Evolutionary conservation across 2,329 filamentous ascomycete species (phyloP), one percentile per base, ranked within the genome.

Genomic region (Fusarium drepaniforme): DNA sequence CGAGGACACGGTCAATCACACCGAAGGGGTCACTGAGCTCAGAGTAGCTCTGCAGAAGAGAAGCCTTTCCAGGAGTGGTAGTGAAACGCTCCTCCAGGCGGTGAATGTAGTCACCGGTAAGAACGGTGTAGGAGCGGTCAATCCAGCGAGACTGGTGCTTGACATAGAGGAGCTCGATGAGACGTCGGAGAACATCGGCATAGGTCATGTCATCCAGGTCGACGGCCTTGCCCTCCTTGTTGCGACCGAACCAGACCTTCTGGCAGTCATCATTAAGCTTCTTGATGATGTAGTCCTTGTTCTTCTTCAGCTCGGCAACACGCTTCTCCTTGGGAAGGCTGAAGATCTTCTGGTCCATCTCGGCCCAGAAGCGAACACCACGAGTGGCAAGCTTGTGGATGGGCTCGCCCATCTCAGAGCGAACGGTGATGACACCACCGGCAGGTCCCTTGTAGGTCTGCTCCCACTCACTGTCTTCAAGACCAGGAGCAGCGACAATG

Each of bases 261-360:
- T 98, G 95, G 88, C 96, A 98, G 83, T 98, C 95, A 75, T 96
- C 95, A 80, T 98, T 98, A 78, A 98, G 91, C 84, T 96, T 97
- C 88, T 96, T 93, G 86, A 98, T 98, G 83, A 98, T 97, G 85
- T 97, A 93, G 59, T 94, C 92, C 63, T 94, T 93, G 81, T 94
- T 93, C 86, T 97, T 97, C 87, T 95, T 94, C 49, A 98, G 89
- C 85, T 97, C 95, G 3, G 93, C 89, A 25, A 98, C 88, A 49
- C 95, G 93, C 88, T 98, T 98, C 81, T 96, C 95, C 87, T 97
- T 98, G 84, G 98, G 96, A 59, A 99, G 87, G 81, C 92, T 93
- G 88, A 99, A 99, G 80, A 99, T 98, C 86, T 97, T 98, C 84
- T 97, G 91, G 81, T 99, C 97, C 95, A 99, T 98, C 86, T 99